Evolutionary conservation across 768 basidiomycete species (phyloP), one percentile per base, ranked within the genome.

Genomic region (Trametes sanguinea): DNA sequence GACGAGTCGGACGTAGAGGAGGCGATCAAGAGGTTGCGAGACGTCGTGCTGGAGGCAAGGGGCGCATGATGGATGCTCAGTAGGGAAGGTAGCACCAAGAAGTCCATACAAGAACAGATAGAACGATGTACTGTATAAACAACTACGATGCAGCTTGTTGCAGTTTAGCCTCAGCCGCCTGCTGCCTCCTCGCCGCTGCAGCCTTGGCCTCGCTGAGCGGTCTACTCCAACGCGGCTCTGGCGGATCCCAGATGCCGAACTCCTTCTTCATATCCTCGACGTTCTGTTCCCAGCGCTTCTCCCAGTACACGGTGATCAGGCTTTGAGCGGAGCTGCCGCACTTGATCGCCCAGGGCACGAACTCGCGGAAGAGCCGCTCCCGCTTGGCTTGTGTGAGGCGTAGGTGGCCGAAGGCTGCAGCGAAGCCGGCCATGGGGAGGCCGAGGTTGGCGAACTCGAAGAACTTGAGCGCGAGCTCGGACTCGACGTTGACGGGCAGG

Each of bases 251-350:
- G 14, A 96, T 82, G 8, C 95, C 92, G 22, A 97, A 78, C 71
- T 97, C 94, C 64, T 77, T 81, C 77, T 93, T 89, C 76, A 99
- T 80, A 51, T 94, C 92, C 1, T 84, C 85, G 1, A 96, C 74
- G 62, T 90, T 81, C 74, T 92, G 87, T 54, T 85, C 85, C 96
- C 95, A 98, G 55, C 95, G 78, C 74, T 94, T 82, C 75, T 98
- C 97, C 96, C 97, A 98, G 69, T 95, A 95, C 1, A 98, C 88
- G 1, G 89, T 89, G 54, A 98, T 90, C 62, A 98, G 74, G 70
- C 88, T 90, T 68, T 79, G 80, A 1, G 90, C 85, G 63, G 79
- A 83, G 30, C 86, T 82, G 1, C 95, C 97, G 61, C 89, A 93
- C 65, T 85, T 85, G 62, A 97, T 74, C 11, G 95, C 95, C 96